Evolutionary conservation across 2,329 filamentous ascomycete species (phyloP).

Genomic region (Cladosporium sphaerospermum): DNA sequence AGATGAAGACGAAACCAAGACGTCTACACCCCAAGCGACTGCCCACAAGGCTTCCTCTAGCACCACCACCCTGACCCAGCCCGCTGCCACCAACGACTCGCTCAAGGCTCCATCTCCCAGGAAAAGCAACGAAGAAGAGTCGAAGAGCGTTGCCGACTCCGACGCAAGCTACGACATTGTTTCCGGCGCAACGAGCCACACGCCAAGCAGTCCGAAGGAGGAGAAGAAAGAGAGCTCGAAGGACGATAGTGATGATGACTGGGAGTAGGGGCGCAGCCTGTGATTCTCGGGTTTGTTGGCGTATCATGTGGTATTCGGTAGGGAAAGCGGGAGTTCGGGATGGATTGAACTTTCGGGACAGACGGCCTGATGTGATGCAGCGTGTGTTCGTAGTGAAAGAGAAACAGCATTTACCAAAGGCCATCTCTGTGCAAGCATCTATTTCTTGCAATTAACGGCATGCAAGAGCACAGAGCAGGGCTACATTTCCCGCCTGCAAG

Average conservation of each 20-base stretch:
- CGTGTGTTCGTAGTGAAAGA: too few species aligned
- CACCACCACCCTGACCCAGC: constrained; percentile 25
- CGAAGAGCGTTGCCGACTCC: constrained; percentile 81
- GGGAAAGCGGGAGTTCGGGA: too few species aligned
- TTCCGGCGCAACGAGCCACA: constrained; percentile 65
- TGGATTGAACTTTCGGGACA: too few species aligned
- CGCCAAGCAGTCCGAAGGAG: constrained; percentile 60
- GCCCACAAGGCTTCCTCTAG: constrained; percentile 21
- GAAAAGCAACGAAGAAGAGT: constrained; percentile 67
- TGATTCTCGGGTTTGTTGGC: background rate
- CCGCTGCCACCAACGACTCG: constrained; percentile 14
- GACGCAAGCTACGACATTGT: constrained; percentile 96
- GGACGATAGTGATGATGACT: constrained; percentile 31
- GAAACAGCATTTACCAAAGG: too few species aligned
- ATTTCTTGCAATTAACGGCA: too few species aligned
- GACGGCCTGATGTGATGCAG: too few species aligned
- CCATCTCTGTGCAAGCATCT: too few species aligned
- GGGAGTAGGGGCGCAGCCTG: constrained; percentile 24
- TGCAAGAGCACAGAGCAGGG: too few species aligned
- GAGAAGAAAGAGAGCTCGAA: constrained; percentile 34
- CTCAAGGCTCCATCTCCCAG: constrained; percentile 49
- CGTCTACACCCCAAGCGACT: constrained; percentile 30
- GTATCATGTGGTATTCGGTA: too few species aligned
- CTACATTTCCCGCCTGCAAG: too few species aligned
- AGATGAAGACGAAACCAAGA: constrained; percentile 41